Percentiles rank a stretch among this genome's conserved stretches.
phyloP scores from a whole-genome alignment of 129 eudicot species.

The Smallanthus sonchifolius region DNA sequence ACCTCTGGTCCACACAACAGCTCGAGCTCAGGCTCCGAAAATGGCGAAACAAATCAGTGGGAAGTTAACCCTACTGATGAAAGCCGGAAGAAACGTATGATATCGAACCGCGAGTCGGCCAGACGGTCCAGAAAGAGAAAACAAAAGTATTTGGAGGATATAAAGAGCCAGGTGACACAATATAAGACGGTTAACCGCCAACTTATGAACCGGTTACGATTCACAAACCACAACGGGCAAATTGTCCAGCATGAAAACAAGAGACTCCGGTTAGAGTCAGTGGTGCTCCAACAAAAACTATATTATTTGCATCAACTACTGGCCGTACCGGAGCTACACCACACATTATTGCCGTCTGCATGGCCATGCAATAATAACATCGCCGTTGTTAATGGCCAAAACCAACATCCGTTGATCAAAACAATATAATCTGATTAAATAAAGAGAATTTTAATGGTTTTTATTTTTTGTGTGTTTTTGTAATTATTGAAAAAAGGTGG shows the following conservation, averaged over 20 bases:
- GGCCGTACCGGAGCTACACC: slow-evolving; percentile 40
- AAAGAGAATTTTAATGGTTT: not conserved
- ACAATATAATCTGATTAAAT: not conserved
- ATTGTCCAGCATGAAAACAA: slow-evolving; percentile 46
- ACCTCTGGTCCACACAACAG: not conserved
- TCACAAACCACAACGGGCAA: slow-evolving; percentile 36
- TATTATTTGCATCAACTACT: slow-evolving; percentile 42
- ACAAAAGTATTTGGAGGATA: slow-evolving; percentile 70
- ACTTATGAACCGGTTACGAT: slow-evolving; percentile 53
- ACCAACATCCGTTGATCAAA: slow-evolving; percentile 25
- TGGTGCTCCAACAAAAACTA: slow-evolving; percentile 43
- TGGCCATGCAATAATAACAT: slow-evolving; percentile 49
- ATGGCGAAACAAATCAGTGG: too few species aligned
- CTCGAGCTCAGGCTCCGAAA: too few species aligned
- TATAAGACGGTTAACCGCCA: slow-evolving; percentile 46
- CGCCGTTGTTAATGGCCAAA: slow-evolving; percentile 28
- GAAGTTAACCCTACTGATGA: too few species aligned
- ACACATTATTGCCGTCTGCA: slow-evolving; percentile 37
- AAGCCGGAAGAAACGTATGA: slow-evolving; percentile 63
- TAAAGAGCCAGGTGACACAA: slow-evolving; percentile 42
- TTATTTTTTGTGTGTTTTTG: not conserved
- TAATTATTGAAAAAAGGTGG: not conserved
- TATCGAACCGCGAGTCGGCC: slow-evolving; percentile 90
- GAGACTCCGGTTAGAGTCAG: slow-evolving; percentile 43
- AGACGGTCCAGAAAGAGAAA: slow-evolving; percentile 70